Conservation (phyloP, 169 alveolate species). For the Plasmodium chabaudi region DNA sequence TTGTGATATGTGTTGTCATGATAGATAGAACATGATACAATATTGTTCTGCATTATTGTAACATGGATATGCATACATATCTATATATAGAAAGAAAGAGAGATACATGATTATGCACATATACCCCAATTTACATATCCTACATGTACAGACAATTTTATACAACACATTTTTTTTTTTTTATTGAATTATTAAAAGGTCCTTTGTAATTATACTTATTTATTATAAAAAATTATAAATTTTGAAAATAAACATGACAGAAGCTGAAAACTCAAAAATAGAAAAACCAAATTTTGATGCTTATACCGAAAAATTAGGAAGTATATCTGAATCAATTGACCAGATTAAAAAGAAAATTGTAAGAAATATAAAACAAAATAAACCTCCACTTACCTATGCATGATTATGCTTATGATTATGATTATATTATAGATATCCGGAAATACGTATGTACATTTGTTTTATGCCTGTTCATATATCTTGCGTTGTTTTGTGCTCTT, state of each 20-base stretch:
- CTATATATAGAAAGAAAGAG: not conserved
- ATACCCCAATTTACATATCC: not conserved
- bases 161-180: conserved; percentile 6
- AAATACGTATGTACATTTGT: not conserved
- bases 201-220: too few species aligned
- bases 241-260: conserved; percentile 40
- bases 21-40: too few species aligned
- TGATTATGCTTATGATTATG: too few species aligned
- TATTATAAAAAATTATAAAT: not conserved
- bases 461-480: conserved; percentile 55
- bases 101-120: not conserved
- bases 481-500: conserved; percentile 30
- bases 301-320: conserved; percentile 51
- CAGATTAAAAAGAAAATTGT: conserved; percentile 70
- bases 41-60: too few species aligned
- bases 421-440: not conserved
- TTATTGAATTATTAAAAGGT: not conserved
- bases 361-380: conserved; percentile 1
- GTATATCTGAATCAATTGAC: conserved; percentile 64
- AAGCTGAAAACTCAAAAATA: conserved; percentile 57
- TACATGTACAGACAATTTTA: not conserved
- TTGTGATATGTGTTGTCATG: not conserved
- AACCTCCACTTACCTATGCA: not conserved
- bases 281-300: conserved; percentile 77
- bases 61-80: not conserved